Percentiles rank a stretch among this genome's conserved stretches.
phyloP scores from a whole-genome alignment of 2,329 filamentous ascomycete species.

The Beauveria rudraprayagi region DNA sequence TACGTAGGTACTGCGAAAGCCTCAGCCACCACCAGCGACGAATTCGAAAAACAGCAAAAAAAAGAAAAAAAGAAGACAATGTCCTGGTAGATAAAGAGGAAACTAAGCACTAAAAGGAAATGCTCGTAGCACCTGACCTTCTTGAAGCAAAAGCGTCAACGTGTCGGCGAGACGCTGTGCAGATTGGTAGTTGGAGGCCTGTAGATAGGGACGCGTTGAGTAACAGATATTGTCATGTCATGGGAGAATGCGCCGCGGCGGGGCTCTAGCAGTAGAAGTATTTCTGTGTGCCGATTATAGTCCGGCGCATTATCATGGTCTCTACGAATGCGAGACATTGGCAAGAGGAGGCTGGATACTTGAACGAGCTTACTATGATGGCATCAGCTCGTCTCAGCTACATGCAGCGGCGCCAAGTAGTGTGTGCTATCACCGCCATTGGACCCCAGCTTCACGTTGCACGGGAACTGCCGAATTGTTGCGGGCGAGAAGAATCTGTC shows the following conservation, averaged over 20 bases:
- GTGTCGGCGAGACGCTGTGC: not conserved
- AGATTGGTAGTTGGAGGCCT: not conserved
- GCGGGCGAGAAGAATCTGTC: not conserved
- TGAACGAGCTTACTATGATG: not conserved
- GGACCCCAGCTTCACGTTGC: not conserved
- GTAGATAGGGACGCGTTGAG: not conserved
- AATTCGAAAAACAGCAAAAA: not conserved
- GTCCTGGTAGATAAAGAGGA: not conserved
- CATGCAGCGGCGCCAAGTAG: not conserved
- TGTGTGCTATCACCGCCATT: not conserved
- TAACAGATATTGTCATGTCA: not conserved
- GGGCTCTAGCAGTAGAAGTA: not conserved
- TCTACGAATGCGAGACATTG: not conserved
- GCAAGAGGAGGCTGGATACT: not conserved
- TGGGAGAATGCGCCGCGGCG: not conserved
- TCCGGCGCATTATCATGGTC: not conserved
- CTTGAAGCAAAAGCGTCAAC: not conserved
- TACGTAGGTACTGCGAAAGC: not conserved
- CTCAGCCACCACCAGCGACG: not conserved
- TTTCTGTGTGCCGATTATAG: not conserved
- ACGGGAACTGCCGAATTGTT: not conserved
- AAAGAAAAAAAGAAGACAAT: not conserved
- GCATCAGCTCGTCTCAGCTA: not conserved
- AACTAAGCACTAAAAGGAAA: not conserved
- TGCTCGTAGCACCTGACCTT: not conserved